A percentile compares a stretch with the other conserved stretches of the same genome.
These are phyloP conservation scores for Lachnellula willkommii DNA, from an alignment of 2,329 filamentous ascomycete species.

Conservation along the genomic window DNA sequence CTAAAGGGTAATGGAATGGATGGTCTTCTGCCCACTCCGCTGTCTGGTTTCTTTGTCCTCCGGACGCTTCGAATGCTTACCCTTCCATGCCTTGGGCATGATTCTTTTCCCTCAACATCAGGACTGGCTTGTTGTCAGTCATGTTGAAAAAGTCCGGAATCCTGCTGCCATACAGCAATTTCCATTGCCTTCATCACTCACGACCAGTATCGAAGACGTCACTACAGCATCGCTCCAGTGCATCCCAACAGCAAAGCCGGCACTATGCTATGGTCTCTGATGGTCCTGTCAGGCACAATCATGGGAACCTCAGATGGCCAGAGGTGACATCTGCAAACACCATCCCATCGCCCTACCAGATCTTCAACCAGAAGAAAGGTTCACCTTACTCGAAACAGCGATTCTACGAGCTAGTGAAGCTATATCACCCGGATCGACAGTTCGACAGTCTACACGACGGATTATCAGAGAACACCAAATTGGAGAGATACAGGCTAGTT, in stretches of 20 bases:
- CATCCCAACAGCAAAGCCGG: constrained; percentile 23
- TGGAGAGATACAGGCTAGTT: constrained; percentile 88
- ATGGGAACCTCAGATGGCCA: constrained; percentile 28
- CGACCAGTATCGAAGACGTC: constrained; percentile 27
- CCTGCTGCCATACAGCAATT: constrained; percentile 34
- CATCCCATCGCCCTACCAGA: constrained; percentile 74
- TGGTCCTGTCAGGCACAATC: constrained; percentile 34
- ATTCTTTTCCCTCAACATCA: not conserved
- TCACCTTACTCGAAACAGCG: constrained; percentile 74
- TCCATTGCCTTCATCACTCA: constrained; percentile 32
- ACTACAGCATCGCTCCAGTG: constrained; percentile 20
- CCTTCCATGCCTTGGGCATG: constrained; percentile 1
- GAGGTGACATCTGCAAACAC: constrained; percentile 26
- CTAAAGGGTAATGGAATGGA: not conserved
- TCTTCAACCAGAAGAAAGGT: constrained; percentile 57
- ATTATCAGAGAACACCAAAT: constrained; percentile 55
- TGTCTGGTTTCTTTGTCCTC: not conserved
- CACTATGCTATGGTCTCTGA: constrained; percentile 34
- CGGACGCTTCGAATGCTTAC: not conserved
- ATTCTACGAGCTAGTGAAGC: constrained; percentile 89
- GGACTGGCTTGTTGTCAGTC: constrained; percentile 17
- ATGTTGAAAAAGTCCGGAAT: constrained; percentile 43
- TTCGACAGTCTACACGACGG: constrained; percentile 35
- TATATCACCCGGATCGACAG: constrained; percentile 83
- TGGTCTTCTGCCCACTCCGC: not conserved